Conservation (phyloP, 2,329 filamentous ascomycete species). For the Aspergillus sp. region DNA sequence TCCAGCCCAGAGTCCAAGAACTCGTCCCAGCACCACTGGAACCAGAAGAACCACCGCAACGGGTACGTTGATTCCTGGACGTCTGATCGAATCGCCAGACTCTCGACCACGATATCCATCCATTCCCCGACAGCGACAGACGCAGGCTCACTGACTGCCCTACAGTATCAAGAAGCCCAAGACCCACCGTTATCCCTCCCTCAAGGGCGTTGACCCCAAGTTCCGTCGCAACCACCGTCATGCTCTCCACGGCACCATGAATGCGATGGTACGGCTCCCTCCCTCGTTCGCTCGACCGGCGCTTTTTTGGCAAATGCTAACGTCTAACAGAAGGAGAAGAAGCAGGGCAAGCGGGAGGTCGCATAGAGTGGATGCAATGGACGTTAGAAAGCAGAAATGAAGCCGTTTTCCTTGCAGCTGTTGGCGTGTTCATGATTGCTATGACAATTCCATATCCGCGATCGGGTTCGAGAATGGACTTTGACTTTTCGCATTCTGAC, state of each 20-base stretch:
- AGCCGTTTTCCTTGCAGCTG: conserved; percentile 26
- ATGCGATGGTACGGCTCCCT: conserved; percentile 70
- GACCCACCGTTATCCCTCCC: conserved; percentile 96
- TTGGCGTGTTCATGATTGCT: conserved; percentile 25
- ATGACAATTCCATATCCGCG: no score
- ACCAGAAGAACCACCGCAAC: conserved; percentile 98
- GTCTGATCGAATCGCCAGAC: no score
- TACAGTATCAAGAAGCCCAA: conserved; percentile 99
- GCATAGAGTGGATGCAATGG: conserved; percentile 50
- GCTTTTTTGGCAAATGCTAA: no score
- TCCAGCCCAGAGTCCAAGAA: conserved; percentile 99
- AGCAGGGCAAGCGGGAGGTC: conserved; percentile 86
- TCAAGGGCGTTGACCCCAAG: conserved; percentile 98
- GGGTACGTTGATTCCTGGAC: no score
- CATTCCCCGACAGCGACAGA: no score
- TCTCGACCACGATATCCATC: no score
- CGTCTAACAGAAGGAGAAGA: conserved; percentile 76
- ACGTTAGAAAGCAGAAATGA: conserved; percentile 20
- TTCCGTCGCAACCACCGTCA: conserved; percentile 99
- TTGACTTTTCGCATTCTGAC: conserved; percentile 2
- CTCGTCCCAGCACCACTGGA: conserved; percentile 98
- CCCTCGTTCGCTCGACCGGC: no score
- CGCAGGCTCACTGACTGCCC: no score
- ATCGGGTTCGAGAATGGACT: no score
- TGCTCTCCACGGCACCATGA: conserved; percentile 97